phyloP scores from a whole-genome alignment of 441 rosid genomes.

The Theobroma grandiflorum region DNA sequence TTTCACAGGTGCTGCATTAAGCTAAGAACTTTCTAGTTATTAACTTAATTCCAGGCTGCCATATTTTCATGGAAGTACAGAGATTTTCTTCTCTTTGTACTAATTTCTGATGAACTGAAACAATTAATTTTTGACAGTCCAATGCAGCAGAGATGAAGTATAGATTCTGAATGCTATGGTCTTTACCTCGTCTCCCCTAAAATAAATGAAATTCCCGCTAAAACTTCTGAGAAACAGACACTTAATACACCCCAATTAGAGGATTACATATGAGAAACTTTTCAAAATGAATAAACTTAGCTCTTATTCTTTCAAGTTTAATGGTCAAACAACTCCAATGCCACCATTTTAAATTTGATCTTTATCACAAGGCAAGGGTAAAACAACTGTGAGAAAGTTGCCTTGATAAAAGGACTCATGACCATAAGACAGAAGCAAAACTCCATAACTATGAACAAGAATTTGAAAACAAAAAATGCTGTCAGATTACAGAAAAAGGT shows the following conservation, averaged over 20 bases:
- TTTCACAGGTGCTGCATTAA: not conserved
- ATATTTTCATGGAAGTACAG: not conserved
- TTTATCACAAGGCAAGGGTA: not conserved
- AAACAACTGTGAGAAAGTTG: not conserved
- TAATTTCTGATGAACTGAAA: not conserved
- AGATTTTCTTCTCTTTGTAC: not conserved
- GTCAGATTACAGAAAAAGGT: not conserved
- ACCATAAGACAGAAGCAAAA: not conserved
- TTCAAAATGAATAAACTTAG: not conserved
- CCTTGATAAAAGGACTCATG: not conserved
- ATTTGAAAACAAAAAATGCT: not conserved
- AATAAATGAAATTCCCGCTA: not conserved
- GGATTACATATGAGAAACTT: not conserved
- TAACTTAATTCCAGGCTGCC: not conserved
- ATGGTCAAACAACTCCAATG: not conserved
- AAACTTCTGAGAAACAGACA: not conserved
- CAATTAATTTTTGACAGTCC: not conserved
- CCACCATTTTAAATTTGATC: not conserved
- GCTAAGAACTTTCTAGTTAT: not conserved
- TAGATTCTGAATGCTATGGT: not conserved
- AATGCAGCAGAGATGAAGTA: not conserved
- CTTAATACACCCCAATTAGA: not conserved
- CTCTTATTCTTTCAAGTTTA: slow-evolving; percentile 1
- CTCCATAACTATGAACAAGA: not conserved
- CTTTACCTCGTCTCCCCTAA: not conserved